A percentile compares a stretch with the other conserved stretches of the same genome.
These are phyloP conservation scores for Citropsis articulata DNA, from an alignment of 345 rosid genomes.

Conservation along the genomic window DNA sequence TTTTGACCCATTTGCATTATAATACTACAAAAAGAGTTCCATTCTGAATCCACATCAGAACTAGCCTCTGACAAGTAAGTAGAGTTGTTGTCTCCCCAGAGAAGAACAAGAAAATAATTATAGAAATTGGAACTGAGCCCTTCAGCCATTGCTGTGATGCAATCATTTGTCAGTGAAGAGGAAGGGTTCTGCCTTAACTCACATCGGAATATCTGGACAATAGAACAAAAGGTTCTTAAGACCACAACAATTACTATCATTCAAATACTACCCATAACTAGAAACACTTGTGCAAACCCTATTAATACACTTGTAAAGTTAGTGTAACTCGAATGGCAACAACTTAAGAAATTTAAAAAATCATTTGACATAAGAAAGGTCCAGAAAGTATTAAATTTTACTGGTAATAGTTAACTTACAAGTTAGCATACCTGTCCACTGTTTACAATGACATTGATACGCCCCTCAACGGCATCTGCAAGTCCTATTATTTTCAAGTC, in stretches of 20 bases:
- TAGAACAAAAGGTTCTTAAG: constrained; percentile 14
- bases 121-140: constrained; percentile 66
- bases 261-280: background rate
- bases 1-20: constrained; percentile 62
- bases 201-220: constrained; percentile 76
- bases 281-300: constrained; percentile 5
- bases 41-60: constrained; percentile 58
- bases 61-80: constrained; percentile 43
- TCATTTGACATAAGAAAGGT: background rate
- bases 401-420: background rate
- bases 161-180: constrained; percentile 79
- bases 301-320: background rate
- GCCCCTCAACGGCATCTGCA: constrained; percentile 83
- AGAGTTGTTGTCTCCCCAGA: constrained; percentile 70
- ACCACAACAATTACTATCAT: background rate
- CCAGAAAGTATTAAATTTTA: background rate
- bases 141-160: constrained; percentile 84
- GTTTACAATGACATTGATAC: constrained; percentile 65
- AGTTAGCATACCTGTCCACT: constrained; percentile 63
- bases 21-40: constrained; percentile 64
- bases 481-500: constrained; percentile 71
- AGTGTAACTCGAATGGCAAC: background rate
- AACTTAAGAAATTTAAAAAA: background rate
- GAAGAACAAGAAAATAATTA: constrained; percentile 69
- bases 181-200: constrained; percentile 66